Evolutionary conservation across 192 early-diverging fungal genomes (phyloP), one percentile per base, ranked within the genome.

Genomic region (Gamsiella multidivaricata): DNA sequence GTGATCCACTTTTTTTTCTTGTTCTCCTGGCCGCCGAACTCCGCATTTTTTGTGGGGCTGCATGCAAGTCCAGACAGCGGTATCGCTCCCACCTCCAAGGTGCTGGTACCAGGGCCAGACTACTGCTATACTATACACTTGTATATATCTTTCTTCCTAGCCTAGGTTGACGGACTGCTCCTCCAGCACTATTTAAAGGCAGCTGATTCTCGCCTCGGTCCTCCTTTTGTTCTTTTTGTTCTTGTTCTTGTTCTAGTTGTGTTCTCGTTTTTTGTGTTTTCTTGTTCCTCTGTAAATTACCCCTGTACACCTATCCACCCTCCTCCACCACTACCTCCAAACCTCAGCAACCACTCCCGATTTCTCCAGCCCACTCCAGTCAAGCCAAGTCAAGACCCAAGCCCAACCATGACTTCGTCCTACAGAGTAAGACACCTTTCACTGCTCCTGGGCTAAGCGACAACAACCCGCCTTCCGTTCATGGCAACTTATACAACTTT

Each of bases 351-450:
- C 43, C 23, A 39, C 43, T 47, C 31, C 22, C 11, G 18, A 20
- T 15, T 54, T 18, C 33, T 25, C 53, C 42, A n/a, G 18, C 54
- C 41, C 43, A 57, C 36, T 18, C 46, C 29, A 22, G 17, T 18
- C 50, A 25, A 2, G 29, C n/a, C 52, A 54, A 54, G 26, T 25
- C 36, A 4, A 37, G 23, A 14, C 31, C 15, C 34, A 36, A 22
- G 36, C 53, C 42, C 31, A 23, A 28, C 50, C 32, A 82, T 82
- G 81, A 82, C 81, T 26, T 82, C 81, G n/a, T 68, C 69, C 26
- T 82, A 82, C 81, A 56, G 81, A 69, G 81, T 82, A 70, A 71
- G 74, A 17, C 5, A 9, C 54, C 50, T 54, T 36, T 54, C 32
- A 52, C 46, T 29, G 60, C 23, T 62, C 2, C 28, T 42, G 9